Evolutionary conservation across 1,284 basidiomycete species (phyloP).

Genomic region (Moniliella sp.): DNA sequence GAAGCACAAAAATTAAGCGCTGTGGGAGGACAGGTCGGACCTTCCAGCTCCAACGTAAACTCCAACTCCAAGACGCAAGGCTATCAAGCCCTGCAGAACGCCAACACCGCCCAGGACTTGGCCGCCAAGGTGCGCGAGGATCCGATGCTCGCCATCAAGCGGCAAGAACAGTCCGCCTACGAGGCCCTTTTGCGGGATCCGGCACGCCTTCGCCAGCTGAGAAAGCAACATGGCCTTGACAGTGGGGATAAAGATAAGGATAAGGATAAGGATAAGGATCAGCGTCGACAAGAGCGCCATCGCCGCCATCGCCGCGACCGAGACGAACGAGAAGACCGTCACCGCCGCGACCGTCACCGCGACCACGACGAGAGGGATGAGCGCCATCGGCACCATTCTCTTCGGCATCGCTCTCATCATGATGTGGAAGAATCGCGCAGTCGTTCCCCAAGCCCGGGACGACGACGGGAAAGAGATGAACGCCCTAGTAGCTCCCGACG

Average conservation of each 20-base stretch:
- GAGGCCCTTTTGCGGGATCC: conserved; percentile 76
- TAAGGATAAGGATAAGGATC: conserved; percentile 3
- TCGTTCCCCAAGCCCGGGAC: too few species aligned
- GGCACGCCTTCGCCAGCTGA: conserved; percentile 45
- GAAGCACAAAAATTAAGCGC: conserved; percentile 45
- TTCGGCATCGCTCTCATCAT: too few species aligned
- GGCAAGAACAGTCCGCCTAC: conserved; percentile 82
- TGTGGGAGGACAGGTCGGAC: conserved; percentile 1
- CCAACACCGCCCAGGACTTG: conserved; percentile 68
- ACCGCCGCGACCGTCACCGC: conserved; percentile 5
- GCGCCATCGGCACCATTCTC: conserved; percentile 3
- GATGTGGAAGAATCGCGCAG: conserved; percentile 4
- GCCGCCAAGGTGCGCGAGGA: conserved; percentile 87
- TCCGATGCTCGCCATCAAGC: conserved; percentile 81
- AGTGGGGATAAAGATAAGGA: conserved; percentile 4
- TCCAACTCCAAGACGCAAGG: not conserved
- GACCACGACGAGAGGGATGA: conserved; percentile 4
- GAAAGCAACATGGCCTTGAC: conserved; percentile 47
- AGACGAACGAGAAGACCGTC: conserved; percentile 2
- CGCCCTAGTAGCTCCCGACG: too few species aligned
- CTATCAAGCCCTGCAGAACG: conserved; percentile 33
- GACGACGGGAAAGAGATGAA: too few species aligned
- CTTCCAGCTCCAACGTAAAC: not conserved
- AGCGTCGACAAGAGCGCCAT: conserved; percentile 11
- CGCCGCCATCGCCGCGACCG: conserved; percentile 5